Evolutionary conservation across 805 yeast species (phyloP).

Genomic region (Yamadazyma ubonensis): DNA sequence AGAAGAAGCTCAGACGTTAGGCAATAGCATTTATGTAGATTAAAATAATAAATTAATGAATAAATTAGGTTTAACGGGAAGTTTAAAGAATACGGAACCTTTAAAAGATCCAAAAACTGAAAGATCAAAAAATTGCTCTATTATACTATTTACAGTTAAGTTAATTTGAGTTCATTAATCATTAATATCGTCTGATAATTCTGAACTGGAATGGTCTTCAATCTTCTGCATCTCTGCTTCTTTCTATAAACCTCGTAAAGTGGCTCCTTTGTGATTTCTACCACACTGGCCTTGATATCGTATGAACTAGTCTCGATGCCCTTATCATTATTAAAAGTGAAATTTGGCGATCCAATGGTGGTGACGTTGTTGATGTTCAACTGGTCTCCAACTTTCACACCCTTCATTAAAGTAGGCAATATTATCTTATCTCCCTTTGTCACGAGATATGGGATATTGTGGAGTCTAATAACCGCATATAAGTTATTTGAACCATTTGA

Average conservation of each 20-base stretch:
- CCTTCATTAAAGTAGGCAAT: slow-evolving; percentile 74
- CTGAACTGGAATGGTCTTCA: slow-evolving; percentile 70
- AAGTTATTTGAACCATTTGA: slow-evolving; percentile 52
- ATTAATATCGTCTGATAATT: slow-evolving; percentile 76
- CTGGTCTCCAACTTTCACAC: slow-evolving; percentile 81
- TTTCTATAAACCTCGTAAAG: slow-evolving; percentile 55
- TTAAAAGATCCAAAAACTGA: no score
- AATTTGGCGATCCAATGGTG: slow-evolving; percentile 82
- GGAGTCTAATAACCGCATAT: slow-evolving; percentile 80
- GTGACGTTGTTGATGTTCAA: slow-evolving; percentile 71
- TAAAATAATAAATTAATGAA: no score
- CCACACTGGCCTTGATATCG: slow-evolving; percentile 69
- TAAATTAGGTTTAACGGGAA: no score
- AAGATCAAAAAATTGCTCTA: no score
- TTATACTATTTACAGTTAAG: slow-evolving; percentile 8
- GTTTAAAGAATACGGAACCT: no score
- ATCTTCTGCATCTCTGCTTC: slow-evolving; percentile 76
- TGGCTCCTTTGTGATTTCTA: slow-evolving; percentile 84
- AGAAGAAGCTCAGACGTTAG: slow-evolving; percentile 13
- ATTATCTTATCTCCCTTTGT: slow-evolving; percentile 86
- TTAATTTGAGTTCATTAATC: slow-evolving; percentile 67
- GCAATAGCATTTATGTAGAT: slow-evolving; percentile 1
- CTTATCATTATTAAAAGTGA: slow-evolving; percentile 38
- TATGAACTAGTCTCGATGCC: slow-evolving; percentile 38
- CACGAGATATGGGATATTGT: slow-evolving; percentile 81